Evolutionary conservation across 116 monocot genomes (phyloP).

Genomic region (Papilionanthe hybrid): DNA sequence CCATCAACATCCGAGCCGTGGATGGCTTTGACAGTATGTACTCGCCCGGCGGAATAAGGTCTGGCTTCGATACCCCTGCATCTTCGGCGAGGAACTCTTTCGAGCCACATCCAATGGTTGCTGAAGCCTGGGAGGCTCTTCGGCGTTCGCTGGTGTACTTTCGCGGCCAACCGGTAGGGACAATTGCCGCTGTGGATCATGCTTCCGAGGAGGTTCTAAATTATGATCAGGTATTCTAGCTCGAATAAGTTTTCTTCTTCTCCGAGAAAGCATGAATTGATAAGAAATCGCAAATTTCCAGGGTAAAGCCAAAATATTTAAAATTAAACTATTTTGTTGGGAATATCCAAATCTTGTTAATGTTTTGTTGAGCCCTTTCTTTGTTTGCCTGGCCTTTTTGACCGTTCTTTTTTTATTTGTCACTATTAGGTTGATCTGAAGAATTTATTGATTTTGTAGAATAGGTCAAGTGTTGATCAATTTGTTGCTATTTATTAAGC

Average conservation of each 20-base stretch:
- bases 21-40: slow-evolving; percentile 35
- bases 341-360: background rate
- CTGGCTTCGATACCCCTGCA: slow-evolving; percentile 34
- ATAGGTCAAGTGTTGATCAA: no score
- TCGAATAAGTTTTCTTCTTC: background rate
- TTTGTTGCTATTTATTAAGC: no score
- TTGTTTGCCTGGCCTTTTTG: background rate
- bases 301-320: no score
- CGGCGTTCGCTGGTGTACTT: slow-evolving; percentile 41
- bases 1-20: slow-evolving; percentile 29
- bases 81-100: slow-evolving; percentile 30
- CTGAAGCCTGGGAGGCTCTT: slow-evolving; percentile 53
- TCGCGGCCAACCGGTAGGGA: slow-evolving; percentile 40
- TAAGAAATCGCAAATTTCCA: background rate
- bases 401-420: background rate
- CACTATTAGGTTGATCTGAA: no score
- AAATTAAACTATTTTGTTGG: background rate
- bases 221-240: slow-evolving; percentile 46
- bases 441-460: no score
- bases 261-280: background rate
- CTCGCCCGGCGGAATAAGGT: slow-evolving; percentile 40
- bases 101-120: slow-evolving; percentile 59
- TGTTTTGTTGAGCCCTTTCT: background rate
- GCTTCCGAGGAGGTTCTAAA: slow-evolving; percentile 55
- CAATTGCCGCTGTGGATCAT: slow-evolving; percentile 51